Evolutionary conservation across 352 stramenopile species (phyloP).

Genomic region (Phytophthora boehmeriae): DNA sequence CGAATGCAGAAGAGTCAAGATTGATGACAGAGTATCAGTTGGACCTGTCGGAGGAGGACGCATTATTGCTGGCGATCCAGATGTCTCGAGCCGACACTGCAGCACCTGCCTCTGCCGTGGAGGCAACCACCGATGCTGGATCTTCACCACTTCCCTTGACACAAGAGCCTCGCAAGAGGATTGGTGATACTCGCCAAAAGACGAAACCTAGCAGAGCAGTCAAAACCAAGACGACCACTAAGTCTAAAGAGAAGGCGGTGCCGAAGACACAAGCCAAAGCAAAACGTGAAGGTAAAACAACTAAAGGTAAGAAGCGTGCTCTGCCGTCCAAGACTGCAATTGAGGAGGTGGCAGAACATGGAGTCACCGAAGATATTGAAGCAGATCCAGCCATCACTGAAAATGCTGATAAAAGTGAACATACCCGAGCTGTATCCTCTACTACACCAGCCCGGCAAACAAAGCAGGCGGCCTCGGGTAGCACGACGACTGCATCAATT

Average conservation of each 20-base stretch:
- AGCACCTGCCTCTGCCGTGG: slow-evolving; percentile 3
- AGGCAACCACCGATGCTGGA: neutral
- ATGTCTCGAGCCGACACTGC: slow-evolving; percentile 48
- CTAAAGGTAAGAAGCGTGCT: slow-evolving; percentile 21
- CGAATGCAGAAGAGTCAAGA: slow-evolving; percentile 42
- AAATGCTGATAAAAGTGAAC: neutral
- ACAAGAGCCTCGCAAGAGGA: slow-evolving; percentile 10
- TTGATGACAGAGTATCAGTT: slow-evolving; percentile 73
- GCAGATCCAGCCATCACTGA: neutral
- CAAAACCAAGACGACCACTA: slow-evolving; percentile 11
- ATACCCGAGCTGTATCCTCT: too few species aligned
- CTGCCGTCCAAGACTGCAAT: neutral
- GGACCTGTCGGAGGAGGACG: slow-evolving; percentile 78
- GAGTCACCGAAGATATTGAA: neutral
- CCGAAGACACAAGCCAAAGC: slow-evolving; percentile 2
- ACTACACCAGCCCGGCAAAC: too few species aligned
- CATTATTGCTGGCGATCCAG: slow-evolving; percentile 63
- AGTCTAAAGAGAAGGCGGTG: neutral
- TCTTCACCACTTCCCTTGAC: neutral
- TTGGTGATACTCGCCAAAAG: neutral
- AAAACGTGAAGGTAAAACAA: slow-evolving; percentile 9
- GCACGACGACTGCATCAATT: too few species aligned
- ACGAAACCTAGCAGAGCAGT: neutral
- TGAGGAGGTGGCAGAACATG: neutral
- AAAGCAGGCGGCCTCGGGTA: too few species aligned